Percentiles rank a stretch among this genome's conserved stretches.
phyloP scores from a whole-genome alignment of 805 yeast species.

The Candida ulmi region DNA sequence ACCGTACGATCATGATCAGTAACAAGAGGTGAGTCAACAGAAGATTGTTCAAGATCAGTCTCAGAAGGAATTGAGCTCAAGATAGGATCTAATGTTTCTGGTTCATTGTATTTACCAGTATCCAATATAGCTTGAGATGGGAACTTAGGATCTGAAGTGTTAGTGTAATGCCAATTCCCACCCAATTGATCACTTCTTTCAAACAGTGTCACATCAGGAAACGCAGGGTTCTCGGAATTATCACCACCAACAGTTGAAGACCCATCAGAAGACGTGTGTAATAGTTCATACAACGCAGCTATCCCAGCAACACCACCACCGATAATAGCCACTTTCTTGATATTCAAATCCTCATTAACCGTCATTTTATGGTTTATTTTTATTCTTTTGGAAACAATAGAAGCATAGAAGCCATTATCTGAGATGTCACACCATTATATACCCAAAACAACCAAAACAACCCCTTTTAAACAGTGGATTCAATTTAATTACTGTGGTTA shows the following conservation, averaged over 20 bases:
- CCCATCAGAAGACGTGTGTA: slow-evolving; percentile 25
- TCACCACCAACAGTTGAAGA: slow-evolving; percentile 12
- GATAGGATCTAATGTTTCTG: neutral
- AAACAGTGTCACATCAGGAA: neutral
- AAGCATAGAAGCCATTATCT: no score
- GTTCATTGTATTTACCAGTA: neutral
- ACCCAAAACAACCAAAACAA: no score
- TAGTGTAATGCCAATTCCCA: slow-evolving; percentile 1
- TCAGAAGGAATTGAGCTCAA: neutral
- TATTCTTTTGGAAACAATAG: no score
- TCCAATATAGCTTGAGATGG: slow-evolving; percentile 1
- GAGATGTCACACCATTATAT: no score
- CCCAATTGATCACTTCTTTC: slow-evolving; percentile 1
- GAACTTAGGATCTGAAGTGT: neutral
- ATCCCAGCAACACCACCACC: slow-evolving; percentile 28
- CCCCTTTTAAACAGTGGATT: no score
- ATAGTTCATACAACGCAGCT: slow-evolving; percentile 23
- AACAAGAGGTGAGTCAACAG: neutral
- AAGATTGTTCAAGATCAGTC: neutral
- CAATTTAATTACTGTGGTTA: no score
- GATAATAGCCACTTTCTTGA: slow-evolving; percentile 24
- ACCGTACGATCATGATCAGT: neutral
- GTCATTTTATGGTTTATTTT: no score
- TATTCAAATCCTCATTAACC: slow-evolving; percentile 2
- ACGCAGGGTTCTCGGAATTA: neutral